phyloP scores from a whole-genome alignment of 768 basidiomycete species.

The Panaeolus papilionaceus region DNA sequence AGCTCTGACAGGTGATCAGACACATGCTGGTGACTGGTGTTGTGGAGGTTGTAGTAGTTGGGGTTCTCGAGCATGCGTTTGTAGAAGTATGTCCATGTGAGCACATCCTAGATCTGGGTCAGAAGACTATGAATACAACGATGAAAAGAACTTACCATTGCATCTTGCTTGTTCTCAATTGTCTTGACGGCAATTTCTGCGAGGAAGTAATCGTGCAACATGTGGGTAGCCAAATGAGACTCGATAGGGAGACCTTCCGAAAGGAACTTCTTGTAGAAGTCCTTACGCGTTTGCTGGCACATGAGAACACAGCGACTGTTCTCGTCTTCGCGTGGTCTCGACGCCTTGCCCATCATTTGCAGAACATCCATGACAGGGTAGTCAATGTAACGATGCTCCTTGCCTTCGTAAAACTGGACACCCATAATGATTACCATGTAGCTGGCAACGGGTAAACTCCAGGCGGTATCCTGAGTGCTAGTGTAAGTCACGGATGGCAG shows the following conservation, averaged over 20 bases:
- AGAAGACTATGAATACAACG: background rate
- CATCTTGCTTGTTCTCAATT: slow-evolving; percentile 99
- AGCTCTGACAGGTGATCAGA: slow-evolving; percentile 96
- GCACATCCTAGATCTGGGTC: slow-evolving; percentile 71
- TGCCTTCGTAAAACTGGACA: slow-evolving; percentile 96
- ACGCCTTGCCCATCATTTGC: slow-evolving; percentile 99
- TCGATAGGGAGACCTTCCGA: slow-evolving; percentile 98
- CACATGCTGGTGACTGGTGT: slow-evolving; percentile 93
- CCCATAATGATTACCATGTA: slow-evolving; percentile 99
- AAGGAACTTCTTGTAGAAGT: slow-evolving; percentile 99
- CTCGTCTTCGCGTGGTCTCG: slow-evolving; percentile 87
- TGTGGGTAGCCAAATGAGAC: slow-evolving; percentile 88
- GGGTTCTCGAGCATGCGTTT: slow-evolving; percentile 98
- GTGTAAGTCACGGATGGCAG: slow-evolving; percentile 2
- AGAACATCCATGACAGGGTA: slow-evolving; percentile 98
- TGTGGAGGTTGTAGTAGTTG: slow-evolving; percentile 93
- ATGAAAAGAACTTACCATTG: slow-evolving; percentile 63
- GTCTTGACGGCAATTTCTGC: slow-evolving; percentile 99
- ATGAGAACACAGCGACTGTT: slow-evolving; percentile 94
- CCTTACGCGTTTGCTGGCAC: slow-evolving; percentile 97
- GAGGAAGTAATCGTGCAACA: slow-evolving; percentile 96
- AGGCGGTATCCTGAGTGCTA: slow-evolving; percentile 81
- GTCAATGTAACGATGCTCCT: slow-evolving; percentile 97
- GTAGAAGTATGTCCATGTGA: slow-evolving; percentile 99
- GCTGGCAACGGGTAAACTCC: slow-evolving; percentile 92